Evolutionary conservation across 352 stramenopile species (phyloP), one percentile per base, ranked within the genome.

Genomic region (Peronospora tabacina): DNA sequence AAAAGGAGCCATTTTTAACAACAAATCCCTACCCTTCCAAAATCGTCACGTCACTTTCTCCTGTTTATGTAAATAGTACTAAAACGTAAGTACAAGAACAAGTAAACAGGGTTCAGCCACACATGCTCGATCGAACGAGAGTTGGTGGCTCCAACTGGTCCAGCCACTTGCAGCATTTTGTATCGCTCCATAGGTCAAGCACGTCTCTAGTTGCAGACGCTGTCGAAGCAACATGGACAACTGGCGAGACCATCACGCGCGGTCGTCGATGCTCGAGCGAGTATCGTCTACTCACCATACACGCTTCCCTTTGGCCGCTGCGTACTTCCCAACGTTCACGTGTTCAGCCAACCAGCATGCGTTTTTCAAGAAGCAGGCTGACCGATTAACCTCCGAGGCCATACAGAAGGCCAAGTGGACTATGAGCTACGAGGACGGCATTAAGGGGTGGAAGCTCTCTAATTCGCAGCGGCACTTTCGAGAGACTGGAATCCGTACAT

Each of bases 401-500:
- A 56, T 73, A 37, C 51, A 55, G 33, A 64, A 22, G 19, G 71
- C 65, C 52, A 69, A 75, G 38, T 85, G 73, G 73, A 55, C 72
- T 36, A 83, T 82, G 69, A 75, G 62, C 30, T 75, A 75, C 50
- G 73, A 85, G 41, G 71, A 85, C 51, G 64, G 66, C 33, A 52
- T 57, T 35, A 71, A 68, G 44, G 73, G 73, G 5, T 87, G 76
- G 76, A 84, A 84, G 20, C 70, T 87, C 33, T 75, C 58, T 28
- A 87, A 76, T 51, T 84, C 73, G 32, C 73, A 82, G 48, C 72
- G 63, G 30, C 71, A 87, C 50, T 85, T 82, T 37, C 73, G 73
- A 42, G 76, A 81, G 38, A 77, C 70, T 12, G 74, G 76, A 38
- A 75, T 84, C 36, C 72, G 72, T 39, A 80, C 70, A 13, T 85